Conservation (phyloP, 306 rosid species). For the Gleditsia sinensis region DNA sequence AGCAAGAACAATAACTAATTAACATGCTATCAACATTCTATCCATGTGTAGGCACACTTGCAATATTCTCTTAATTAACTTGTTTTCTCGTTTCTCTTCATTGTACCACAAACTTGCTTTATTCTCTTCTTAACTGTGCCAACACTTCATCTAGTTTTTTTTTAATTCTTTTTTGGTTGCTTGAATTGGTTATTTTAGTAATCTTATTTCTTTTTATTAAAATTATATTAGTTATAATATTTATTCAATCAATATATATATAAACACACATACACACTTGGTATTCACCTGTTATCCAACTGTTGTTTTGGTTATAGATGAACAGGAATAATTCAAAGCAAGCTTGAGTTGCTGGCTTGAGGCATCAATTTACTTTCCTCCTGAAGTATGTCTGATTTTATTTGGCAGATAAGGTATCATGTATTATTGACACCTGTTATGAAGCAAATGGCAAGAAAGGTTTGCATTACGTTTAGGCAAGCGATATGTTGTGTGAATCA, state of each 20-base stretch:
- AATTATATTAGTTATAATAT: no score
- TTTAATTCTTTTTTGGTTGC: no score
- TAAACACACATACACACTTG: no score
- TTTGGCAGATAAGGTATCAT: conserved; percentile 85
- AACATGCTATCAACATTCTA: no score
- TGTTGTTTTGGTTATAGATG: background rate
- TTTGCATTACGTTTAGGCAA: conserved; percentile 87
- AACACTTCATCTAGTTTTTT: background rate
- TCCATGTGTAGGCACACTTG: no score
- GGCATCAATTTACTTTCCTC: no score
- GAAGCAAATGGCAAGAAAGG: conserved; percentile 94
- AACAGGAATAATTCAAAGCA: conserved; percentile 12
- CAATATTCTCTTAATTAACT: background rate
- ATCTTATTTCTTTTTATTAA: background rate
- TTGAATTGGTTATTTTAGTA: background rate
- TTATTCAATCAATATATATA: no score
- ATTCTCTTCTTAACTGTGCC: background rate
- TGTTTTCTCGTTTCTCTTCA: background rate
- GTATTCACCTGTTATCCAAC: no score
- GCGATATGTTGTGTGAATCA: conserved; percentile 63
- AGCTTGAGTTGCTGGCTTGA: background rate
- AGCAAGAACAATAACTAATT: no score
- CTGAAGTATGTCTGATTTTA: no score
- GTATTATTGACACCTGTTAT: conserved; percentile 83
- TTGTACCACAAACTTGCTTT: background rate